Evolutionary conservation across 2,329 filamentous ascomycete genomes (phyloP).

Genomic region (Neospermospora avenae): DNA sequence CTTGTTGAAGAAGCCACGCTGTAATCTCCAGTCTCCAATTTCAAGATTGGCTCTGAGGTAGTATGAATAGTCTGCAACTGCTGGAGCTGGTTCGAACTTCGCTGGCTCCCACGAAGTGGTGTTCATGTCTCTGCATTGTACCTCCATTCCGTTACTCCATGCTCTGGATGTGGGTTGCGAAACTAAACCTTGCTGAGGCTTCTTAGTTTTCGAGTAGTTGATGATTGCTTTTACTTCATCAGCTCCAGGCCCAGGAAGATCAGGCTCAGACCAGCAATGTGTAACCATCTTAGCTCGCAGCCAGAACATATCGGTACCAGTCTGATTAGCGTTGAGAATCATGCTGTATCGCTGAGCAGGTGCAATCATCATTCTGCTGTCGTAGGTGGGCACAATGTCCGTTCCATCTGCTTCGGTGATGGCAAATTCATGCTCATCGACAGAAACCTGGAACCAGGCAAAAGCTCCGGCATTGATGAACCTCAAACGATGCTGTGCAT

Average conservation of each 20-base stretch:
- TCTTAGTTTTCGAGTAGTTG: constrained; percentile 38
- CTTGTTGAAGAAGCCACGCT: constrained; percentile 56
- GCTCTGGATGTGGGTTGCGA: constrained; percentile 36
- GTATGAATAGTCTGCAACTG: constrained; percentile 48
- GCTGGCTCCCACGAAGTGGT: constrained; percentile 45
- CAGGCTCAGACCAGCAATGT: constrained; percentile 55
- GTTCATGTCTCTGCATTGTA: constrained; percentile 36
- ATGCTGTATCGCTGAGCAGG: constrained; percentile 71
- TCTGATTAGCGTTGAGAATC: constrained; percentile 58
- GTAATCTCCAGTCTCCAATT: constrained; percentile 54
- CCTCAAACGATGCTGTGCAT: constrained; percentile 60
- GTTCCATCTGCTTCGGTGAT: constrained; percentile 71
- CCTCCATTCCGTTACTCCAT: constrained; percentile 41
- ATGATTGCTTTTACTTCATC: constrained; percentile 49
- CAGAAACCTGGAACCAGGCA: constrained; percentile 67
- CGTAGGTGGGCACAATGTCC: constrained; percentile 56
- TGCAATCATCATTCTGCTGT: constrained; percentile 61
- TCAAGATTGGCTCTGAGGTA: constrained; percentile 56
- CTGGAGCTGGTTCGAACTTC: constrained; percentile 41
- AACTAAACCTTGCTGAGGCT: constrained; percentile 1
- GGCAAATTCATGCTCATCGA: constrained; percentile 63
- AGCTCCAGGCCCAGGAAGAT: constrained; percentile 41
- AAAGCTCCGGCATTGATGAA: constrained; percentile 70
- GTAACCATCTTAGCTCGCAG: constrained; percentile 61
- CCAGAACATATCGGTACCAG: constrained; percentile 54